Conservation (phyloP, 768 basidiomycete species). For the Antrodiella citrinella region DNA sequence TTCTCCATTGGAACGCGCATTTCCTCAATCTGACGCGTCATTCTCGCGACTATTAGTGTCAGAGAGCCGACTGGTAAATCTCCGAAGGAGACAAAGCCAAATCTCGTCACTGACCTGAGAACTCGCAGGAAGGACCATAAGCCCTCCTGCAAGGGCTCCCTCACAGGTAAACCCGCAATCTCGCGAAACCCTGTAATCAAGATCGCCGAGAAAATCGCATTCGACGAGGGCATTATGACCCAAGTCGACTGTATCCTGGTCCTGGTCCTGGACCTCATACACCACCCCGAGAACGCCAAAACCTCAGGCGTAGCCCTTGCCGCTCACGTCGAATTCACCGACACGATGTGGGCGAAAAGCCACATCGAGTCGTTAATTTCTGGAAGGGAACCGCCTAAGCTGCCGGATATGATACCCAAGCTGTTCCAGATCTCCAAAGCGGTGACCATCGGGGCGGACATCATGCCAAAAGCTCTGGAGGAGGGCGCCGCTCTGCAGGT, state of each 20-base stretch:
- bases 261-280: constrained; percentile 9
- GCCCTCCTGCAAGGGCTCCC: constrained; percentile 1
- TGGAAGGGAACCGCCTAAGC: constrained; percentile 5
- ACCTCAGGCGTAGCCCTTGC: constrained; percentile 4
- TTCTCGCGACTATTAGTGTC: too few relatives aligned
- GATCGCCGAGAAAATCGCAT: constrained; percentile 5
- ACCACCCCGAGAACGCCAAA: constrained; percentile 10
- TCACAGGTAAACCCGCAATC: background rate
- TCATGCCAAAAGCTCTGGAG: constrained; percentile 6
- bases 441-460: background rate
- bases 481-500: background rate
- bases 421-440: constrained; percentile 10
- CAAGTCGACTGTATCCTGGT: constrained; percentile 10
- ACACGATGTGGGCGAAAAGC: background rate
- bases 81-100: too few relatives aligned
- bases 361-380: constrained; percentile 2
- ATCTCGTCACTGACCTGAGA: background rate
- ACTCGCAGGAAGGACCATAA: constrained; percentile 10
- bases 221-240: constrained; percentile 9
- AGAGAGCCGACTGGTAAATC: too few relatives aligned
- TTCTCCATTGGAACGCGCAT: too few relatives aligned
- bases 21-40: too few relatives aligned
- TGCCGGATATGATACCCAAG: constrained; percentile 7
- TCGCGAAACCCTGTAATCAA: constrained; percentile 7
- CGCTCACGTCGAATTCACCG: constrained; percentile 3